Evolutionary conservation across 2,329 filamentous ascomycete genomes (phyloP), one percentile per base, ranked within the genome.

Genomic region (Parastagonospora nodorum): DNA sequence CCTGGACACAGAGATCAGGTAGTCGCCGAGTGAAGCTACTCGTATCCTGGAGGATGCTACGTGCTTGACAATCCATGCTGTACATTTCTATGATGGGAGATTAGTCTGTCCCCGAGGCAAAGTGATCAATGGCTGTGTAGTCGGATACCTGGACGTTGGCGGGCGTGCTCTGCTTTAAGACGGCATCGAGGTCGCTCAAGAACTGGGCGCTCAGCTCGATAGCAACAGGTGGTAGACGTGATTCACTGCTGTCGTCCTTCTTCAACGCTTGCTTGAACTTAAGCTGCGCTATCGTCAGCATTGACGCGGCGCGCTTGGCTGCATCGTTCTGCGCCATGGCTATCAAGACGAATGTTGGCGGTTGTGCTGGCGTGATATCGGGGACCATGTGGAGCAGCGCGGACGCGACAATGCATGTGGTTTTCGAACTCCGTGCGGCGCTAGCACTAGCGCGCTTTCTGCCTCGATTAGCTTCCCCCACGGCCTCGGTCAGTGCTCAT

Each of bases 21-120:
- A 96, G 75, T 90, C 92, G 61, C 84, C 88, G 60, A 95, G 77
- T 36, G 87, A 83, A 51, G 79, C 77, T 58, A 85, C 82, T 63
- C 91, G 86, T 60, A 82, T 78, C 49, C 82, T 73, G 52, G 90
- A 94, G 50, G 82, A 81, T 63, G 84, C 80, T 69, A 93, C 79
- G 77, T 91, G 84, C 64, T 82, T 82, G 69, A 92, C 76, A 66
- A 93, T 87, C 90, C 90, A 96, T 76, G 84, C 81, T 83, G 92
- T 96, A 83, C 89, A 92, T 80, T 85, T 89, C 92, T 96, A 70
- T 32, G 37, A 51, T 51, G 35, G 45, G 64, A 43, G 55, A 72
- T 71, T 70, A 72, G 67, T 65, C 57, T 66, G 65, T 57, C 64
- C 68, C 59, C 50, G 24, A 56, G 43, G 41, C 55, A 30, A 50